Percentiles rank a stretch among this genome's conserved stretches.
Conservation (phyloP, 2,329 filamentous ascomycete genomes). For the Pseudocercospora ulei region DNA sequence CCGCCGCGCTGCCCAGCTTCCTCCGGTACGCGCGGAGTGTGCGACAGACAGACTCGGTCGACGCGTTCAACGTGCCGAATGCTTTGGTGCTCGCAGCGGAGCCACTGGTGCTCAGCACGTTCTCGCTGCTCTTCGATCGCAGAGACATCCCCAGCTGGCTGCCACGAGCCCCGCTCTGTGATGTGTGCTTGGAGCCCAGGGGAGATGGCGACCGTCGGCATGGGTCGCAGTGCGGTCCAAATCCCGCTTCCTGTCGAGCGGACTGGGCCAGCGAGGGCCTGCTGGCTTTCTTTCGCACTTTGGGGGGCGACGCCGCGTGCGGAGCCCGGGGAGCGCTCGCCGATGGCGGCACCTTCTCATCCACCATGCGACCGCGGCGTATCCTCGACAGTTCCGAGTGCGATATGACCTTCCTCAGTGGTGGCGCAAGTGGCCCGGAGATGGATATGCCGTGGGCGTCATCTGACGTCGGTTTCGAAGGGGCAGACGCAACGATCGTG, state of each 20-base stretch:
- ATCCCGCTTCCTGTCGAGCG: constrained; percentile 39
- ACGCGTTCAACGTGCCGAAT: constrained; percentile 43
- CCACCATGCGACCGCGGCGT: constrained; percentile 42
- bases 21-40: constrained; percentile 51
- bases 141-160: constrained; percentile 44
- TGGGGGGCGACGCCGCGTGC: constrained; percentile 42
- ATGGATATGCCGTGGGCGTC: constrained; percentile 13
- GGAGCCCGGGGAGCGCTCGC: constrained; percentile 39
- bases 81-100: constrained; percentile 33
- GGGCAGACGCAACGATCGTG: constrained; percentile 19
- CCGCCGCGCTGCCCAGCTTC: constrained; percentile 42
- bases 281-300: constrained; percentile 48
- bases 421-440: constrained; percentile 51
- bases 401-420: constrained; percentile 74
- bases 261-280: constrained; percentile 43
- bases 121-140: constrained; percentile 39
- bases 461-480: constrained; percentile 13
- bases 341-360: constrained; percentile 31
- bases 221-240: constrained; percentile 26
- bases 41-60: constrained; percentile 50
- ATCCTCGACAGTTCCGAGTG: constrained; percentile 80
- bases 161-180: constrained; percentile 34
- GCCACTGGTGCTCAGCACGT: constrained; percentile 24
- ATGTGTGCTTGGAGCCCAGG: constrained; percentile 27
- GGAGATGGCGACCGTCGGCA: constrained; percentile 37